Conservation (phyloP, 2,329 filamentous ascomycete genomes). For the Ramichloridium luteum region DNA sequence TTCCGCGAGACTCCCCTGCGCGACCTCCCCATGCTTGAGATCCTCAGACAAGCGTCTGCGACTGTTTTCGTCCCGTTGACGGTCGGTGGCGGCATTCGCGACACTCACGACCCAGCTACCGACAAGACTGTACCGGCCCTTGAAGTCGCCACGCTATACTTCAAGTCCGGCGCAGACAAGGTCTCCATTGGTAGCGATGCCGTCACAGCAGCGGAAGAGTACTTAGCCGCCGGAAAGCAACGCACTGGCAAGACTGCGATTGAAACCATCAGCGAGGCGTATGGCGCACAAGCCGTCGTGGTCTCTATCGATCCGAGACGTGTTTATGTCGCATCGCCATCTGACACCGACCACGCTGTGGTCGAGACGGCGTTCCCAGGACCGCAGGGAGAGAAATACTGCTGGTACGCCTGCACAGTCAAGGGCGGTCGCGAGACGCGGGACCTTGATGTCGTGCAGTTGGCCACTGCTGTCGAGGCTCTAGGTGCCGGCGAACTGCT, state of each 20-base stretch:
- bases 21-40: conserved; percentile 91
- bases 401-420: conserved; percentile 97
- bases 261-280: conserved; percentile 84
- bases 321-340: conserved; percentile 62
- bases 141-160: conserved; percentile 92
- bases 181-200: conserved; percentile 94
- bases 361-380: conserved; percentile 59
- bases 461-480: conserved; percentile 79
- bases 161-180: conserved; percentile 93
- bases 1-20: conserved; percentile 91
- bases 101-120: conserved; percentile 72
- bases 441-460: conserved; percentile 82
- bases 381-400: conserved; percentile 63
- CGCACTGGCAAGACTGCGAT: conserved; percentile 78
- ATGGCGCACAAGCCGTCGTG: conserved; percentile 93
- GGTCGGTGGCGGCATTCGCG: conserved; percentile 87
- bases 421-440: conserved; percentile 90
- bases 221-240: conserved; percentile 57
- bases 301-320: conserved; percentile 90
- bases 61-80: conserved; percentile 95
- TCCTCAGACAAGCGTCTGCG: conserved; percentile 71
- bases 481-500: conserved; percentile 93
- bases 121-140: conserved; percentile 77
- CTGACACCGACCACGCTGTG: conserved; percentile 61
- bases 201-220: conserved; percentile 83